Evolutionary conservation across 768 basidiomycete species (phyloP).

Genomic region (Termitomyces sp.): DNA sequence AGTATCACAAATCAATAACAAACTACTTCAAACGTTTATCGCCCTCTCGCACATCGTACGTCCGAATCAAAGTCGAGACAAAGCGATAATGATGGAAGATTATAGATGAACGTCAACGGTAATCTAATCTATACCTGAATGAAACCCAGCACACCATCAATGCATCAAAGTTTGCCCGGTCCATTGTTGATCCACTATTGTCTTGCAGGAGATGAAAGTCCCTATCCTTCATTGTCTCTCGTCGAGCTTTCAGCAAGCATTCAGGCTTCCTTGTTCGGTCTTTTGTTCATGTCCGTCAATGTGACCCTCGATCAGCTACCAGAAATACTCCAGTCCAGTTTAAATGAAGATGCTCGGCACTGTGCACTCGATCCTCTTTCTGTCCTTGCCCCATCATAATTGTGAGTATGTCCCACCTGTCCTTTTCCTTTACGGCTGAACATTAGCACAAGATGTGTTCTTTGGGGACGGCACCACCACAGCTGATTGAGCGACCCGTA

Average conservation of each 20-base stretch:
- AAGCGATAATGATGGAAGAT: too few relatives aligned
- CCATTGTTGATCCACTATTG: constrained; percentile 8
- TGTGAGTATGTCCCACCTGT: neutral
- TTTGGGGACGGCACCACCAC: neutral
- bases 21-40: too few relatives aligned
- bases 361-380: neutral
- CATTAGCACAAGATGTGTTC: neutral
- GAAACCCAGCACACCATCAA: neutral
- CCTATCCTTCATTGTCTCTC: constrained; percentile 5
- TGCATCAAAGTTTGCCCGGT: neutral
- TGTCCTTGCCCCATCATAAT: neutral
- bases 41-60: too few relatives aligned
- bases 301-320: neutral
- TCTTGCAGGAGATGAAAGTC: neutral
- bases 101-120: too few relatives aligned
- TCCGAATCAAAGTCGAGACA: too few relatives aligned
- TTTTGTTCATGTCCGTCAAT: neutral
- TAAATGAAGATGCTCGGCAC: neutral
- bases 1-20: too few relatives aligned
- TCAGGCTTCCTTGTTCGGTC: neutral
- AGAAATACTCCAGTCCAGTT: neutral
- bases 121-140: neutral
- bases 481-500: neutral
- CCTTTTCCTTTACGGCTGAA: neutral
- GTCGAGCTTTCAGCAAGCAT: neutral